These are phyloP conservation scores for Eucalyptus paniculata DNA, from an alignment of 345 rosid genomes.

Conservation along the genomic window DNA sequence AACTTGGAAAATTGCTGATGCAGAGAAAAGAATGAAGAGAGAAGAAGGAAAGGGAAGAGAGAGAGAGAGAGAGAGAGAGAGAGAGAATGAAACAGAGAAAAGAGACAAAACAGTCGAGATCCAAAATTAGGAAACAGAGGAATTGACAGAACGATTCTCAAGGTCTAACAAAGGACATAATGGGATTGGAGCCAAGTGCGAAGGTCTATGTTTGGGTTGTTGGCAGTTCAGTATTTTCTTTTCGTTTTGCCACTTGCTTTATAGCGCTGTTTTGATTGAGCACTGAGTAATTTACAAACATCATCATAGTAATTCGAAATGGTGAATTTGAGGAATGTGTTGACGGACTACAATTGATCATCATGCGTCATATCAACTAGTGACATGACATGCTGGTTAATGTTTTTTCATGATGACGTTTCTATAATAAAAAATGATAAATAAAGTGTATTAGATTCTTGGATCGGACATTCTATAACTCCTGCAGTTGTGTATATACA, in stretches of 20 bases:
- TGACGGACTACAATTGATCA: not conserved
- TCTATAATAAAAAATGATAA: not conserved
- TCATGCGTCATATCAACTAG: not conserved
- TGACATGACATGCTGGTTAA: not conserved
- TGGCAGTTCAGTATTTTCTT: not conserved
- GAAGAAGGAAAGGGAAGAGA: not conserved
- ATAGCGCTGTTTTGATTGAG: not conserved
- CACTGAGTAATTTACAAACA: not conserved
- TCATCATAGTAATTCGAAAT: not conserved
- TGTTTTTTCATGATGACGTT: not conserved
- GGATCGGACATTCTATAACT: not conserved
- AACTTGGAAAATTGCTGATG: not conserved
- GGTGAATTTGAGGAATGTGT: not conserved
- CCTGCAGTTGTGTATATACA: rapidly evolving
- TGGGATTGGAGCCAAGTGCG: not conserved
- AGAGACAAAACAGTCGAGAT: not conserved
- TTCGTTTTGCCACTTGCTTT: not conserved
- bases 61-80: not conserved
- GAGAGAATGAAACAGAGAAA: not conserved
- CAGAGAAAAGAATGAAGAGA: not conserved
- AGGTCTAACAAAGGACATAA: not conserved
- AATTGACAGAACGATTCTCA: not conserved
- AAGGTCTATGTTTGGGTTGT: not conserved
- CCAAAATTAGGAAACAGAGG: not conserved
- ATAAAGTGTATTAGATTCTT: not conserved